phyloP scores from a whole-genome alignment of 805 yeast genomes.

The Yarrowia yakushimensis region DNA sequence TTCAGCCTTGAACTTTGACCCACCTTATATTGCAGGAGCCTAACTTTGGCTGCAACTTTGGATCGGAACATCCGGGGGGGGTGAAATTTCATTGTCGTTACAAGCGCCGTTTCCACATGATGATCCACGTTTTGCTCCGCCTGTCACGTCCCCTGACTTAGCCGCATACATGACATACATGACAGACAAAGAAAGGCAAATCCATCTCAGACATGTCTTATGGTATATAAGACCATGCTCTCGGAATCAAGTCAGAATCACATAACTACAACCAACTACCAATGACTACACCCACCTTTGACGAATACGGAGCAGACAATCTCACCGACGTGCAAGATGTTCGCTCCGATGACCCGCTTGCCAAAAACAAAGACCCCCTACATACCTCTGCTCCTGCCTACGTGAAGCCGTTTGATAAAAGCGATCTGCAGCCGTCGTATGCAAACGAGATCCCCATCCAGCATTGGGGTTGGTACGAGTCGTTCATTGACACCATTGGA shows the following conservation, averaged over 20 bases:
- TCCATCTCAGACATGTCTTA: too few species aligned
- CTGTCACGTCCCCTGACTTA: conserved; percentile 5
- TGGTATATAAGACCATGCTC: too few species aligned
- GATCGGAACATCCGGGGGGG: too few species aligned
- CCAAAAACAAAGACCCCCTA: conserved; percentile 8
- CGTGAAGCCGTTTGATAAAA: conserved; percentile 34
- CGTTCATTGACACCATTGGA: conserved; percentile 41
- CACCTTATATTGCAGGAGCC: conserved; percentile 5
- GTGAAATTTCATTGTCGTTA: too few species aligned
- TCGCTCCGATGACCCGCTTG: not conserved
- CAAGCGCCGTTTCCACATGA: too few species aligned
- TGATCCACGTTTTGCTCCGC: not conserved
- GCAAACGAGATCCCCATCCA: conserved; percentile 41
- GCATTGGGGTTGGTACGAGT: conserved; percentile 40
- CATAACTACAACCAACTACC: not conserved
- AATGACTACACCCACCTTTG: not conserved
- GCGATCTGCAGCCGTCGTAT: conserved; percentile 36
- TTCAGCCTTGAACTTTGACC: not conserved
- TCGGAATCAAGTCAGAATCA: too few species aligned
- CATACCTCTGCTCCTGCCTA: conserved; percentile 27
- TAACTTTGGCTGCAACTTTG: not conserved
- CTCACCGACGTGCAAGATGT: conserved; percentile 33
- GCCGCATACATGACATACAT: too few species aligned
- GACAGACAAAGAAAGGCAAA: conserved; percentile 7
- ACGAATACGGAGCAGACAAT: conserved; percentile 23